Percentiles rank a stretch among this genome's conserved stretches.
phyloP scores from a whole-genome alignment of 2,329 filamentous ascomycete species.

The Verticillium tricorpus region DNA sequence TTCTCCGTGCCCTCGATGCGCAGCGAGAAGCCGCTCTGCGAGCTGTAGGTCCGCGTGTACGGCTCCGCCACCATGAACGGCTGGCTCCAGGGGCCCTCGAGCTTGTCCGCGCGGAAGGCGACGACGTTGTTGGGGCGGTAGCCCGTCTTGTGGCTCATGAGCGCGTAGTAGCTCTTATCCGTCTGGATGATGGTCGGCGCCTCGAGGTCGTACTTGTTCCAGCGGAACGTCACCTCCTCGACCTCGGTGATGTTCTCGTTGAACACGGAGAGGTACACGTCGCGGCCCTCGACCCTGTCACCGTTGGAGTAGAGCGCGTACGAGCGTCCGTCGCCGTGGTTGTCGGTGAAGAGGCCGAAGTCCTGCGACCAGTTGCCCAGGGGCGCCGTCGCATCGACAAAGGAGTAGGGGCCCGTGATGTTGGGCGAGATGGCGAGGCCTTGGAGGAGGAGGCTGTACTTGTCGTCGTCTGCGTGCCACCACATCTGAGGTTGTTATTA shows the following conservation, averaged over 20 bases:
- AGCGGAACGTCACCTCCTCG: constrained; percentile 48
- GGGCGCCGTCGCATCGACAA: constrained; percentile 47
- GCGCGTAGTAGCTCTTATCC: constrained; percentile 52
- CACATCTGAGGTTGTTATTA: constrained; percentile 36
- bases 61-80: constrained; percentile 43
- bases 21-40: constrained; percentile 45
- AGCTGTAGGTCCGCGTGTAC: constrained; percentile 47
- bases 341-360: constrained; percentile 57
- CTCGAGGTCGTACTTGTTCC: constrained; percentile 56
- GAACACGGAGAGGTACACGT: constrained; percentile 52
- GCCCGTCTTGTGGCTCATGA: constrained; percentile 61
- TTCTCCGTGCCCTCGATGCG: constrained; percentile 42
- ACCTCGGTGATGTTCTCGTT: constrained; percentile 47
- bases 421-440: constrained; percentile 49
- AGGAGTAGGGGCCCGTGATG: constrained; percentile 49
- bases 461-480: constrained; percentile 58
- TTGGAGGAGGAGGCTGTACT: constrained; percentile 52
- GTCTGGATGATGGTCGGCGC: constrained; percentile 58
- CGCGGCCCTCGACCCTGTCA: constrained; percentile 47
- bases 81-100: constrained; percentile 47
- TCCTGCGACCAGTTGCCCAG: constrained; percentile 61
- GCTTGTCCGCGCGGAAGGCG: constrained; percentile 45
- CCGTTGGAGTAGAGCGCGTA: constrained; percentile 59
- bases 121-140: constrained; percentile 59
- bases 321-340: constrained; percentile 45